phyloP scores from a whole-genome alignment of 257 asterid genomes.

The Nicotiana tomentosiformis region DNA sequence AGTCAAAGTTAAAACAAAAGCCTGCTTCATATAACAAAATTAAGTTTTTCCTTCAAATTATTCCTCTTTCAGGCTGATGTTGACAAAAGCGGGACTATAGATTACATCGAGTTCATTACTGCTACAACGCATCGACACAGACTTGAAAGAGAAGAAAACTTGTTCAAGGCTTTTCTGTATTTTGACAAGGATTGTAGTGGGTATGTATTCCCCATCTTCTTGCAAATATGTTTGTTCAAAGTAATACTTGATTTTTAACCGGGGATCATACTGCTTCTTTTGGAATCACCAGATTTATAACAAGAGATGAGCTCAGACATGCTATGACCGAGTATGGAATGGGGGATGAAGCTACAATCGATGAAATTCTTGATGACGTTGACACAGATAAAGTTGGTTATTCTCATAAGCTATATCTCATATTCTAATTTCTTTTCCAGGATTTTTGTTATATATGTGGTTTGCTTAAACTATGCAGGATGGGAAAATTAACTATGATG shows the following conservation, averaged over 20 bases:
- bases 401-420: background rate
- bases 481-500: background rate
- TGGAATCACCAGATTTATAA: slow-evolving; percentile 7
- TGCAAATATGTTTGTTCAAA: background rate
- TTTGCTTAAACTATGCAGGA: background rate
- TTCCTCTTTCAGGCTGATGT: slow-evolving; percentile 43
- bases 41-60: background rate
- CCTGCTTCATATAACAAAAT: no score
- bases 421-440: background rate
- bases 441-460: background rate
- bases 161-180: slow-evolving; percentile 44
- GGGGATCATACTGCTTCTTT: background rate
- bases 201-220: slow-evolving; percentile 8
- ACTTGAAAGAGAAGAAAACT: slow-evolving; percentile 57
- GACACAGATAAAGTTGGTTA: slow-evolving; percentile 12
- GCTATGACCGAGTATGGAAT: slow-evolving; percentile 13
- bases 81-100: slow-evolving; percentile 57
- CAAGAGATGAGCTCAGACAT: slow-evolving; percentile 15
- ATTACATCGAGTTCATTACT: slow-evolving; percentile 59
- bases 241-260: background rate
- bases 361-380: slow-evolving; percentile 12
- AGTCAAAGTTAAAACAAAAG: background rate
- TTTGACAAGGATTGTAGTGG: slow-evolving; percentile 62
- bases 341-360: slow-evolving; percentile 17
- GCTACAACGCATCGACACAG: slow-evolving; percentile 66